Base-by-base conservation (phyloP, 768 basidiomycete species). In the Cystofilobasidium ferigula region DNA sequence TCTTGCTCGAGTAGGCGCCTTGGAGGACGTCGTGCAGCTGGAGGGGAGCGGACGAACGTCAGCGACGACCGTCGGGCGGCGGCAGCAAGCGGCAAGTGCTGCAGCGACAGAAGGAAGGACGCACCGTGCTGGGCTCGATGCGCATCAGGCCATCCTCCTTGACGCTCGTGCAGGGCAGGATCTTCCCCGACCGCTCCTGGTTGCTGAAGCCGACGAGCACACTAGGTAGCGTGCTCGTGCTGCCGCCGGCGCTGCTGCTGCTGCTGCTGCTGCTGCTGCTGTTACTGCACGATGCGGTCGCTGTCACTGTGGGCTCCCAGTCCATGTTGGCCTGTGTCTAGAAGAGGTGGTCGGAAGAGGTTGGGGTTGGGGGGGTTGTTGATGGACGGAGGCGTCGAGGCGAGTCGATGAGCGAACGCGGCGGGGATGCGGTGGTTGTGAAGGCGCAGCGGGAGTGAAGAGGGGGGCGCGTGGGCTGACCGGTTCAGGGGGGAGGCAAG, bases 111-210 rank as follows among this genome's bases (percentile, higher is more conserved):
- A 53, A 35, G 61, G 30, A n/a, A 2, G 67, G 1, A 80, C 84
- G 74, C 72, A 95, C 91, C 69, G 92, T 97, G 69, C 83, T 76
- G 35, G 81, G 76, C 43, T 81, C 85, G 68, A 99, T 88, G 71
- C 95, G 83, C 85, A 97, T 94, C 60, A 99, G 75, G 3, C 95
- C 94, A 72, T 99, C 95, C 73, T 97, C 93, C 53, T 86, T 85
- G 57, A 95, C 93, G 59, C 86, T 84, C 74, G 90, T 86, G 76
- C 95, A 99, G 36, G 93, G 93, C 68, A 99, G 76, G 70, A 93
- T 83, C 78, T 98, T 99, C 43, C 94, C 94, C 67, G 85, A 80
- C 43, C 87, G 84, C 75, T 99, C 95, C 72, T 91, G 91, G 71
- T 91, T 57, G 35, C 65, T 59, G 48, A 67, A 67, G 1, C 65